A percentile compares a stretch with the other conserved stretches of the same genome.
Evolutionary conservation across 108 stramenopile species (phyloP).

Genomic region (Bacterosira constricta): DNA sequence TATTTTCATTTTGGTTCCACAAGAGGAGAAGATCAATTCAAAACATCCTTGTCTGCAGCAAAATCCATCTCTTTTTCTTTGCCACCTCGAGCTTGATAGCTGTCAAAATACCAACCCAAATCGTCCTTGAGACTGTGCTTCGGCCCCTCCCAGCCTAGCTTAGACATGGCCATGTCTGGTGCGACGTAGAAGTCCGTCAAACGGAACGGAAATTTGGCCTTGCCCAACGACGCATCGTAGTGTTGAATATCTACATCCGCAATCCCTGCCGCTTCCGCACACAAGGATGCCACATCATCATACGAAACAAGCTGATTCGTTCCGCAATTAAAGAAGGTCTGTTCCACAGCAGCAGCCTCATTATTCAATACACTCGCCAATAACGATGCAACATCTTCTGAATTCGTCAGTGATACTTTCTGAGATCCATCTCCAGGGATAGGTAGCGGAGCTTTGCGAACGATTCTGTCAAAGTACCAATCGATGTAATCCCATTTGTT

Average conservation of each 20-base stretch:
- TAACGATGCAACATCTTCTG: slow-evolving; percentile 80
- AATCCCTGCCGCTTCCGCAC: slow-evolving; percentile 80
- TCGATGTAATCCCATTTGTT: slow-evolving; percentile 90
- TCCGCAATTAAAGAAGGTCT: slow-evolving; percentile 86
- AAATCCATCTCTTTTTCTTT: slow-evolving; percentile 58
- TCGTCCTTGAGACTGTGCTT: slow-evolving; percentile 64
- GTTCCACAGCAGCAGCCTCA: slow-evolving; percentile 72
- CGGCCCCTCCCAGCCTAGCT: slow-evolving; percentile 73
- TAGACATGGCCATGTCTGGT: slow-evolving; percentile 73
- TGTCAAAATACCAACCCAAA: slow-evolving; percentile 71
- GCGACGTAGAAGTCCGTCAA: slow-evolving; percentile 79
- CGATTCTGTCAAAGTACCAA: slow-evolving; percentile 83
- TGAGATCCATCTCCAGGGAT: slow-evolving; percentile 84
- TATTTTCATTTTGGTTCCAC: too few relatives aligned
- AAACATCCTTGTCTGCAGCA: slow-evolving; percentile 67
- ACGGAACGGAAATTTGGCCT: slow-evolving; percentile 83
- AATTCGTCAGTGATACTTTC: slow-evolving; percentile 80
- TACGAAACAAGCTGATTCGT: slow-evolving; percentile 73
- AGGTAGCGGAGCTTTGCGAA: slow-evolving; percentile 60
- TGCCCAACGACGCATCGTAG: slow-evolving; percentile 69
- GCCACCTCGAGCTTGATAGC: slow-evolving; percentile 69
- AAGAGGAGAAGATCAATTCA: too few relatives aligned
- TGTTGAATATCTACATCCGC: slow-evolving; percentile 60
- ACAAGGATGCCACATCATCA: slow-evolving; percentile 78
- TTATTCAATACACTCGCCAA: slow-evolving; percentile 73